phyloP scores from a whole-genome alignment of 768 basidiomycete genomes.

The Phylloporus sp. region DNA sequence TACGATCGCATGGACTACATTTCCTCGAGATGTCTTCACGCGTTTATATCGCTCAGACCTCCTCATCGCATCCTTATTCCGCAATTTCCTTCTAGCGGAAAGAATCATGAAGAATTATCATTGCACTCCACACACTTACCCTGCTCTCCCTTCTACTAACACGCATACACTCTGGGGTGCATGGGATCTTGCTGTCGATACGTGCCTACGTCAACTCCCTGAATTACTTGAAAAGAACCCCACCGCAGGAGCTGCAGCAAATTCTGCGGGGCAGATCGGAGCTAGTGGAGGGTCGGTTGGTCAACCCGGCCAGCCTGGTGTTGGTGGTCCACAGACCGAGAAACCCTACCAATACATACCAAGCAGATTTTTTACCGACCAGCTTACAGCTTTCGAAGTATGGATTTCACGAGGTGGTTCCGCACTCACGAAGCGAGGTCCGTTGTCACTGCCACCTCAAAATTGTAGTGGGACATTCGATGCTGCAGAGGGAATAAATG shows the following conservation, averaged over 20 bases:
- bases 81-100: constrained; percentile 96
- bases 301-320: constrained; percentile 20
- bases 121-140: constrained; percentile 92
- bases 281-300: constrained; percentile 8
- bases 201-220: constrained; percentile 90
- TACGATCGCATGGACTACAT: constrained; percentile 98
- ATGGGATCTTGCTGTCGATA: constrained; percentile 97
- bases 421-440: constrained; percentile 73
- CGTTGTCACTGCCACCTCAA: constrained; percentile 61
- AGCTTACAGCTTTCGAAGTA: constrained; percentile 95
- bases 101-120: constrained; percentile 97
- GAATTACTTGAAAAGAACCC: constrained; percentile 56
- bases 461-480: constrained; percentile 33
- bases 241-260: constrained; percentile 17
- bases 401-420: constrained; percentile 96
- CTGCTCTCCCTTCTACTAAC: constrained; percentile 91
- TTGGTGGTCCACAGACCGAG: constrained; percentile 25
- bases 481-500: constrained; percentile 15
- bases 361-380: constrained; percentile 92
- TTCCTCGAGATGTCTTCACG: constrained; percentile 90
- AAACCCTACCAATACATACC: constrained; percentile 73
- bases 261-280: constrained; percentile 15
- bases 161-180: constrained; percentile 95
- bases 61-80: constrained; percentile 92
- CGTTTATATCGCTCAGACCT: constrained; percentile 93